A percentile compares a stretch with the other conserved stretches of the same genome.
Evolutionary conservation across 176 grass and related monocot species (phyloP).

Genomic region (Stipa capillata): DNA sequence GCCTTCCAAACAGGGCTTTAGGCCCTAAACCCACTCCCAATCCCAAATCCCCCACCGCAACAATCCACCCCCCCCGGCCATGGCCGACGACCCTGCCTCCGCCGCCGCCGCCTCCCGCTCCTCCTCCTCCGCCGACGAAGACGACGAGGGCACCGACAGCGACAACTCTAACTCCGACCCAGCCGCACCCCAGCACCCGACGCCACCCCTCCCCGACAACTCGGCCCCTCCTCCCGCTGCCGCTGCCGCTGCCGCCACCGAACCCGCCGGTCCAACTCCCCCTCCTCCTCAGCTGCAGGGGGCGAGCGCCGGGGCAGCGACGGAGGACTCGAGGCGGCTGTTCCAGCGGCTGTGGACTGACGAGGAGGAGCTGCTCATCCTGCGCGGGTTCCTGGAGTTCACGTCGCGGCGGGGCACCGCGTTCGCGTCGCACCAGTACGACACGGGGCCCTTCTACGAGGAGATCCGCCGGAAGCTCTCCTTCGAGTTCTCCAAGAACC

Average conservation of each 20-base stretch:
- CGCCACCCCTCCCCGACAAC: not conserved
- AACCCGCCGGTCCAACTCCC: not conserved
- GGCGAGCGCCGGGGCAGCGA: not conserved
- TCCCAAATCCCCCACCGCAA: slow-evolving; percentile 14
- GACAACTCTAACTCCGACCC: slow-evolving; percentile 13
- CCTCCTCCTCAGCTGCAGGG: not conserved
- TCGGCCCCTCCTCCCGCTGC: not conserved
- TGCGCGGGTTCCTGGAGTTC: slow-evolving; percentile 79
- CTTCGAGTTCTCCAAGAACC: slow-evolving; percentile 84
- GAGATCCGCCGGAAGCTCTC: slow-evolving; percentile 66
- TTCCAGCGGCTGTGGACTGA: slow-evolving; percentile 96
- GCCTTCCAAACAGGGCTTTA: no score
- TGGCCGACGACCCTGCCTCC: slow-evolving; percentile 34
- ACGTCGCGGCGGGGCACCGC: slow-evolving; percentile 83
- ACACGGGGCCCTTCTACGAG: slow-evolving; percentile 87
- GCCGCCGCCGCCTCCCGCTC: slow-evolving; percentile 25
- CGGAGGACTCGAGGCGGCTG: slow-evolving; percentile 73
- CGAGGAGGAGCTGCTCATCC: slow-evolving; percentile 82
- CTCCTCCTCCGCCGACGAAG: slow-evolving; percentile 30
- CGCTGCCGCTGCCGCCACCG: not conserved
- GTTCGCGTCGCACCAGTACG: slow-evolving; percentile 90
- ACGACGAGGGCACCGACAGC: slow-evolving; percentile 42
- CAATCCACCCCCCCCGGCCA: slow-evolving; percentile 14
- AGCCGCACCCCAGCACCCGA: not conserved
- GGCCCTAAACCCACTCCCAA: not conserved